Conservation (phyloP, 2,329 filamentous ascomycete genomes). For the Xylaria sp. region DNA sequence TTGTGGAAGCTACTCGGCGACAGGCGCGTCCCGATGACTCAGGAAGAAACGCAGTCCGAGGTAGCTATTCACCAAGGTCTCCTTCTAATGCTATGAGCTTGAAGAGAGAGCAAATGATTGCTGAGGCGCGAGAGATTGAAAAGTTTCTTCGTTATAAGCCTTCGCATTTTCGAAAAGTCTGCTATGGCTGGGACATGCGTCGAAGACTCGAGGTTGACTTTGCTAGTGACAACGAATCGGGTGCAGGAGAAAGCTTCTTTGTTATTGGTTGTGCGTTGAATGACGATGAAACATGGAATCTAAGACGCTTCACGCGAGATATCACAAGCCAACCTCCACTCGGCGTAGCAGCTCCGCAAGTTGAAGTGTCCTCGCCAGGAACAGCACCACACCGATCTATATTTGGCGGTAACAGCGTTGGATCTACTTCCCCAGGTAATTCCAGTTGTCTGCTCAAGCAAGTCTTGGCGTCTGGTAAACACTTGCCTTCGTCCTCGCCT, state of each 20-base stretch:
- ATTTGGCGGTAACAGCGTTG: conserved; percentile 46
- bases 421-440: conserved; percentile 39
- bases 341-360: conserved; percentile 15
- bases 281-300: conserved; percentile 60
- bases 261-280: conserved; percentile 79
- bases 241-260: conserved; percentile 80
- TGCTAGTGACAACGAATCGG: conserved; percentile 79
- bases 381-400: conserved; percentile 44
- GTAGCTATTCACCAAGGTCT: conserved; percentile 83
- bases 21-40: conserved; percentile 77
- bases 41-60: conserved; percentile 72
- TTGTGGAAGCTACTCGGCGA: conserved; percentile 82
- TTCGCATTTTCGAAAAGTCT: conserved; percentile 80
- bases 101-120: conserved; percentile 73
- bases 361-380: conserved; percentile 26
- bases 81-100: conserved; percentile 80
- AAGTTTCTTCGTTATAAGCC: conserved; percentile 78
- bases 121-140: conserved; percentile 86
- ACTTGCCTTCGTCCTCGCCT: conserved; percentile 35
- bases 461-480: conserved; percentile 43
- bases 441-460: conserved; percentile 41
- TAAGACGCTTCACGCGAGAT: conserved; percentile 59
- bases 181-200: conserved; percentile 92
- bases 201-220: conserved; percentile 89
- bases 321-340: conserved; percentile 36